These are phyloP conservation scores for Pichia sp. DNA, from an alignment of 1,139 yeast genomes.

Conservation along the genomic window DNA sequence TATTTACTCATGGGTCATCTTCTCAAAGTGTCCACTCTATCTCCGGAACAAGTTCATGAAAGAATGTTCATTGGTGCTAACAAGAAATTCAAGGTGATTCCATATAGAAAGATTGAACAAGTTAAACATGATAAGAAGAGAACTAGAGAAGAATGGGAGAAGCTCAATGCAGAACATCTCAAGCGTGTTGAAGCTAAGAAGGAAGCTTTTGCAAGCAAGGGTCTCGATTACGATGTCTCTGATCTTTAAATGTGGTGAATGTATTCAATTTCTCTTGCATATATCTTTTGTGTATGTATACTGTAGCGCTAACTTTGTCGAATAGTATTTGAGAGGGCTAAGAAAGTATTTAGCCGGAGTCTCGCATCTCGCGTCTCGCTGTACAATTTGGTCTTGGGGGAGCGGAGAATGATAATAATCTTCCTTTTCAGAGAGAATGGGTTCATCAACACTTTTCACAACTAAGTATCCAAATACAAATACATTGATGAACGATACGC, in stretches of 20 bases:
- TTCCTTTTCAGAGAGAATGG: too few species aligned
- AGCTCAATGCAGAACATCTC: conserved; percentile 43
- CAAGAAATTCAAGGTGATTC: conserved; percentile 50
- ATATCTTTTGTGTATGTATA: too few species aligned
- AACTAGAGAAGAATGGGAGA: conserved; percentile 52
- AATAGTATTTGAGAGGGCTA: too few species aligned
- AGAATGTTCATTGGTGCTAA: conserved; percentile 46
- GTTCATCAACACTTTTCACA: too few species aligned
- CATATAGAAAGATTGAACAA: conserved; percentile 53
- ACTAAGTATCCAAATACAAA: too few species aligned
- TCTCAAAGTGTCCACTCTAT: conserved; percentile 55
- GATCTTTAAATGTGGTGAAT: conserved; percentile 12
- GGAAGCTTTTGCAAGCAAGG: conserved; percentile 42
- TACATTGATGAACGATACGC: too few species aligned
- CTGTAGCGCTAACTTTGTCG: too few species aligned
- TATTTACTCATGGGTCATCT: conserved; percentile 85
- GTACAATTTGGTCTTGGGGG: too few species aligned
- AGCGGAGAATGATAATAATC: too few species aligned
- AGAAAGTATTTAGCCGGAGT: too few species aligned
- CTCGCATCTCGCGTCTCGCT: too few species aligned
- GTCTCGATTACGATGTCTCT: conserved; percentile 41
- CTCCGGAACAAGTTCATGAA: conserved; percentile 39
- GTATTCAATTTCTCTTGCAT: too few species aligned
- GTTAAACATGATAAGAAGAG: conserved; percentile 52
- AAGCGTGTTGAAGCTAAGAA: conserved; percentile 35